These are phyloP conservation scores for Pleurotus pulmonarius DNA, from an alignment of 768 basidiomycete genomes.

Conservation along the genomic window DNA sequence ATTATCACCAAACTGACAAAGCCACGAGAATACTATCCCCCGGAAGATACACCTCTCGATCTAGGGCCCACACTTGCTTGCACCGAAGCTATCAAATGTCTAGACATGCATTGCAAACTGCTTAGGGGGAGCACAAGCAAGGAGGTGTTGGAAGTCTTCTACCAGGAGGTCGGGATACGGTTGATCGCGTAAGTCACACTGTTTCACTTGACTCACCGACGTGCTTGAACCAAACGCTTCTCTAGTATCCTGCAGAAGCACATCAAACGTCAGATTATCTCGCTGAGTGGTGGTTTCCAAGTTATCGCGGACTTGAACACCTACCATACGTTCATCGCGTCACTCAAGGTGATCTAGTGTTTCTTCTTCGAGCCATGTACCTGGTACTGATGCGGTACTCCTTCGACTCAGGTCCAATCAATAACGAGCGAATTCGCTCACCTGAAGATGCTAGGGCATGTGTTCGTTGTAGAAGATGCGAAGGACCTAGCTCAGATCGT, in stretches of 20 bases:
- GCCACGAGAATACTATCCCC: constrained; percentile 88
- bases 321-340: constrained; percentile 85
- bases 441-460: constrained; percentile 96
- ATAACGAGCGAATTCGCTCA: constrained; percentile 89
- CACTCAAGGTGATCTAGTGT: constrained; percentile 62
- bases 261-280: constrained; percentile 96
- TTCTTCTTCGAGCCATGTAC: background rate
- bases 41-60: constrained; percentile 74
- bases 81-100: constrained; percentile 81
- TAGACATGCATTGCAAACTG: constrained; percentile 88
- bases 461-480: constrained; percentile 93
- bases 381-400: background rate
- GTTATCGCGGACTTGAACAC: constrained; percentile 95
- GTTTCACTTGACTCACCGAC: background rate
- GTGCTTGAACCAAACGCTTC: background rate
- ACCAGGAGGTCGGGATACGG: constrained; percentile 94
- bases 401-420: constrained; percentile 51
- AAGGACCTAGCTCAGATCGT: constrained; percentile 97
- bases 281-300: constrained; percentile 89
- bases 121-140: constrained; percentile 92
- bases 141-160: constrained; percentile 96
- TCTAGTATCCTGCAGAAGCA: constrained; percentile 92
- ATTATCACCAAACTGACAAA: constrained; percentile 81
- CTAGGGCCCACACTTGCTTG: constrained; percentile 86
- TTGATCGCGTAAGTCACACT: constrained; percentile 61